A percentile compares a stretch with the other conserved stretches of the same genome.
Conservation (phyloP, 2,329 filamentous ascomycete genomes). For the Orbilia quercus region DNA sequence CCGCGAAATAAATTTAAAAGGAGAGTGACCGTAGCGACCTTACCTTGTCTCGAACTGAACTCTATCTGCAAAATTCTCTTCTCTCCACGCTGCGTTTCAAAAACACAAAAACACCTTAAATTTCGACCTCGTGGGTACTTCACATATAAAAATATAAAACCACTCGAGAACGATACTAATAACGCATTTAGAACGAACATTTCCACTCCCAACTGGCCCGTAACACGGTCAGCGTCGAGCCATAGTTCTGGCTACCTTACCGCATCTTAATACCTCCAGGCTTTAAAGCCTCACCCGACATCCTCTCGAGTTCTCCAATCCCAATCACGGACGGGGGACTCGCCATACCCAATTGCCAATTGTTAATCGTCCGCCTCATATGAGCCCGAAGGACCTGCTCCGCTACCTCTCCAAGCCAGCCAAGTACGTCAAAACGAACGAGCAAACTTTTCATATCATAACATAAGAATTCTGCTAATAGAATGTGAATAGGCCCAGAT, state of each 20-base stretch:
- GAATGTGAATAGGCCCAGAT: conserved; percentile 71
- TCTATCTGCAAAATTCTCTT: conserved; percentile 34
- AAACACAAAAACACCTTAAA: conserved; percentile 18
- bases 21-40: conserved; percentile 31
- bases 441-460: neutral
- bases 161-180: neutral
- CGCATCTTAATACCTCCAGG: conserved; percentile 24
- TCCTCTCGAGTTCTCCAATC: conserved; percentile 45
- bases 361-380: conserved; percentile 70
- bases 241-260: conserved; percentile 55
- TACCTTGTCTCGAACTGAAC: conserved; percentile 53
- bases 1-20: conserved; percentile 34
- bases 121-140: conserved; percentile 38
- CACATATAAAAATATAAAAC: conserved; percentile 4
- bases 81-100: conserved; percentile 2
- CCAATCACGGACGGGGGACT: conserved; percentile 43
- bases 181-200: neutral
- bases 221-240: conserved; percentile 48
- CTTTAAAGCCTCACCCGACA: conserved; percentile 35
- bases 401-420: conserved; percentile 94
- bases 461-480: conserved; percentile 49
- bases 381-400: conserved; percentile 90
- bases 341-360: conserved; percentile 27
- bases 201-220: conserved; percentile 21
- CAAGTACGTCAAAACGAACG: conserved; percentile 73